Percentiles rank a stretch among this genome's conserved stretches.
Conservation (phyloP, 345 rosid genomes). For the Gossypium longicalyx region DNA sequence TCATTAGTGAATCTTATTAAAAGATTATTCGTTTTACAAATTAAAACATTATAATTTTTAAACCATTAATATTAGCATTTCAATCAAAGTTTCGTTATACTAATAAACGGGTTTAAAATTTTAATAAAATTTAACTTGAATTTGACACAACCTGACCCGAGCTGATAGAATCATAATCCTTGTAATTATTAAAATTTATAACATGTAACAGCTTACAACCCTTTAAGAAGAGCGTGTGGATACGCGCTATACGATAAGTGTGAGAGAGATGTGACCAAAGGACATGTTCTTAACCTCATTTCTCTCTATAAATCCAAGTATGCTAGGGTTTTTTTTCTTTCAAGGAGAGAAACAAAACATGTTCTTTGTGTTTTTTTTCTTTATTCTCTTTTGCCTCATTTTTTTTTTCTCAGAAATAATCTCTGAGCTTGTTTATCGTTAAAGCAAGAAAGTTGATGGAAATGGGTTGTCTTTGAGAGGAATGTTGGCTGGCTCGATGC, state of each 20-base stretch:
- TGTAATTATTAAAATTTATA: too few relatives aligned
- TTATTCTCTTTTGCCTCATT: background rate
- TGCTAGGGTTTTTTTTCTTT: slow-evolving; percentile 19
- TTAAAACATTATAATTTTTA: too few relatives aligned
- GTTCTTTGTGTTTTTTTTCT: background rate
- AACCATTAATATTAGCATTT: too few relatives aligned
- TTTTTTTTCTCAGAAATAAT: background rate
- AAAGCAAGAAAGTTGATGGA: background rate
- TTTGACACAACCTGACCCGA: accelerated
- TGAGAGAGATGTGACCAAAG: background rate
- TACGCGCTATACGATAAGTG: slow-evolving; percentile 11
- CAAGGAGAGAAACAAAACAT: background rate
- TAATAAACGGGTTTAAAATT: too few relatives aligned
- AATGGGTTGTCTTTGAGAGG: slow-evolving; percentile 24
- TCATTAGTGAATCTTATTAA: too few relatives aligned
- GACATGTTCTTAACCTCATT: background rate
- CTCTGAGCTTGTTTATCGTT: background rate
- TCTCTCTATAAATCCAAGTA: slow-evolving; percentile 24
- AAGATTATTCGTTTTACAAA: too few relatives aligned
- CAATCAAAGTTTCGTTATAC: accelerated
- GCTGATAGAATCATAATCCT: too few relatives aligned
- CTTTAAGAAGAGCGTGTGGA: background rate
- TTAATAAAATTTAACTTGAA: too few relatives aligned
- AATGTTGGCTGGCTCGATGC: slow-evolving; percentile 20
- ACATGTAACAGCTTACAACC: too few relatives aligned